Evolutionary conservation across 2,329 filamentous ascomycete genomes (phyloP).

Genomic region (Verticillium dahliae): DNA sequence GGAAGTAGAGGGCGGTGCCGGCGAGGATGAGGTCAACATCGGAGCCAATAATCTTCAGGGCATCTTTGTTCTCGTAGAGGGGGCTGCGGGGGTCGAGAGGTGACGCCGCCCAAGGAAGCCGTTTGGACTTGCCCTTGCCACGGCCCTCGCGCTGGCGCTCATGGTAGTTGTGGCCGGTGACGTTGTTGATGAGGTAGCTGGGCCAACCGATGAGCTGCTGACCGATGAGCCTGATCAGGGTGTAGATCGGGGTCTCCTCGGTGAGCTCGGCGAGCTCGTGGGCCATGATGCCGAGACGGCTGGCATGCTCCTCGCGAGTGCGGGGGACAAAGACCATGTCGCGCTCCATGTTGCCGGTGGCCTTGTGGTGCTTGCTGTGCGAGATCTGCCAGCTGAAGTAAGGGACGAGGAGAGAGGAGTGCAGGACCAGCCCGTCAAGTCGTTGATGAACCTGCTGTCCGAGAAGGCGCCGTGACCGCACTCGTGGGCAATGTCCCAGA

Average conservation of each 20-base stretch:
- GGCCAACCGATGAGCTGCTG: slow-evolving; percentile 95
- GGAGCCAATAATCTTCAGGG: slow-evolving; percentile 77
- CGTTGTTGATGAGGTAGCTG: slow-evolving; percentile 83
- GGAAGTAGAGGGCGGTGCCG: slow-evolving; percentile 53
- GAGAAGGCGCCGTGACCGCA: slow-evolving; percentile 98
- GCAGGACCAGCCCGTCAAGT: slow-evolving; percentile 88
- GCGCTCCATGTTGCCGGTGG: slow-evolving; percentile 91
- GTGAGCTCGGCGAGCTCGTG: slow-evolving; percentile 85
- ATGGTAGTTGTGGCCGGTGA: slow-evolving; percentile 95
- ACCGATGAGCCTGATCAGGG: slow-evolving; percentile 62
- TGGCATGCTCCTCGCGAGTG: slow-evolving; percentile 76
- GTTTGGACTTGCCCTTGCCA: slow-evolving; percentile 88
- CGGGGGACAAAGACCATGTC: slow-evolving; percentile 99
- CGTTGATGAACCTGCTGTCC: slow-evolving; percentile 78
- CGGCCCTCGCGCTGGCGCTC: slow-evolving; percentile 87
- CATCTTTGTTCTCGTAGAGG: slow-evolving; percentile 86
- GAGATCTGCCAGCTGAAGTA: slow-evolving; percentile 99
- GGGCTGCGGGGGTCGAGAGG: slow-evolving; percentile 77
- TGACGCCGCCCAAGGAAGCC: slow-evolving; percentile 73
- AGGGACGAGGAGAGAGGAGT: slow-evolving; percentile 83
- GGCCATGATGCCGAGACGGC: slow-evolving; percentile 62
- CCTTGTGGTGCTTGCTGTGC: slow-evolving; percentile 99
- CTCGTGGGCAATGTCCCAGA: slow-evolving; percentile 97
- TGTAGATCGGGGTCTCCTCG: slow-evolving; percentile 89
- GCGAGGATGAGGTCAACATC: slow-evolving; percentile 72